Conservation (phyloP, 2,329 filamentous ascomycete species). For the Botrytis porri region DNA sequence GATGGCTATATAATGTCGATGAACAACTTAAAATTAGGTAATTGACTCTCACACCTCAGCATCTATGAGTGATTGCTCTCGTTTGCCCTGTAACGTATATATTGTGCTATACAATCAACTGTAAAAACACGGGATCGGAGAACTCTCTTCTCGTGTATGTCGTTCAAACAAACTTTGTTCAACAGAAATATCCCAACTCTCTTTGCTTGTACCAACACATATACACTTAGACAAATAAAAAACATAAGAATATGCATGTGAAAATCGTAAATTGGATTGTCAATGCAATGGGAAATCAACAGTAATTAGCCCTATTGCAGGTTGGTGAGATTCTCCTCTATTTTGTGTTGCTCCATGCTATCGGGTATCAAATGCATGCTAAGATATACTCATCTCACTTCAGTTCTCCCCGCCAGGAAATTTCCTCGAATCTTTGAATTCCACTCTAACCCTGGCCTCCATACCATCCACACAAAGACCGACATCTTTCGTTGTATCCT, state of each 20-base stretch:
- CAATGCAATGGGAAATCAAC: not conserved
- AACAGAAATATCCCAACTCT: not conserved
- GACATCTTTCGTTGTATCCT: conserved; percentile 74
- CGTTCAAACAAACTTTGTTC: not conserved
- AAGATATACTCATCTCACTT: conserved; percentile 18
- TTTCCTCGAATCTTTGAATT: conserved; percentile 39
- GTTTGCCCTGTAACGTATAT: not conserved
- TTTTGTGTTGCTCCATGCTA: not conserved
- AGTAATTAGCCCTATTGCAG: not conserved
- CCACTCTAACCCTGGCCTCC: conserved; percentile 70
- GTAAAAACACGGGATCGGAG: not conserved
- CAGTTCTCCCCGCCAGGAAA: not conserved
- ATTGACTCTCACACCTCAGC: not conserved
- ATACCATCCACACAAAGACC: conserved; percentile 78
- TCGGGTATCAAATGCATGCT: conserved; percentile 7
- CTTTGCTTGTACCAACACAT: not conserved
- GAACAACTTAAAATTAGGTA: not conserved
- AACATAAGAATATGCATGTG: not conserved
- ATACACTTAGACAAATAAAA: not conserved
- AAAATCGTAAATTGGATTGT: not conserved
- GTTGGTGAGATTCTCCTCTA: not conserved
- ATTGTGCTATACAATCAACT: not conserved
- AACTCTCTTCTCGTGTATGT: not conserved
- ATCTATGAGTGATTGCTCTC: not conserved
- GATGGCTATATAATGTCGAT: not conserved